Percentiles rank a stretch among this genome's conserved stretches.
These are phyloP conservation scores for Candida sojae DNA, from an alignment of 1,139 yeast species.

Conservation along the genomic window DNA sequence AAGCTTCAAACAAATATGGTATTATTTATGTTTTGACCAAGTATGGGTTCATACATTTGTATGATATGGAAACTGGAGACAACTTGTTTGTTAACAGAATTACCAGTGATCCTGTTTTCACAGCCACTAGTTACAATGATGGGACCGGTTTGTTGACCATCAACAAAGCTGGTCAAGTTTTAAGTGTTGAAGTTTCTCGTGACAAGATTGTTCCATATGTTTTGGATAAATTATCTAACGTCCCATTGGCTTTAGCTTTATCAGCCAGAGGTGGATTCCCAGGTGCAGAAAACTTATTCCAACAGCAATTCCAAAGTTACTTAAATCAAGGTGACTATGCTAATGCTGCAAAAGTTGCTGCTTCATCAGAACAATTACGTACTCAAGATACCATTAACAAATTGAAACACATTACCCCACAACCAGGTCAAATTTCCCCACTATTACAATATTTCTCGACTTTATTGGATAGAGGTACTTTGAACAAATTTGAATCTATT, in stretches of 20 bases:
- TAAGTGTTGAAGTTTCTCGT: slow-evolving; percentile 87
- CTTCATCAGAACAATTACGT: slow-evolving; percentile 90
- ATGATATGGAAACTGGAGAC: slow-evolving; percentile 90
- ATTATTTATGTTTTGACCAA: slow-evolving; percentile 88
- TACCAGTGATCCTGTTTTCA: slow-evolving; percentile 94
- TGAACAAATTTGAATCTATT: slow-evolving; percentile 91
- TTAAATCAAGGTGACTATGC: slow-evolving; percentile 84
- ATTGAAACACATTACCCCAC: slow-evolving; percentile 89
- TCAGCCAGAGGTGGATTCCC: slow-evolving; percentile 96
- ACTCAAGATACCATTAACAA: slow-evolving; percentile 94
- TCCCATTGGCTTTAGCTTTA: slow-evolving; percentile 80
- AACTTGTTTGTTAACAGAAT: slow-evolving; percentile 95
- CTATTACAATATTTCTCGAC: slow-evolving; percentile 91
- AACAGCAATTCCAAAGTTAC: slow-evolving; percentile 87
- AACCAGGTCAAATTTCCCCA: slow-evolving; percentile 95
- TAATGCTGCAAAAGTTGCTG: slow-evolving; percentile 96
- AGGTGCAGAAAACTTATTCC: slow-evolving; percentile 92
- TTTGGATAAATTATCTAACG: slow-evolving; percentile 81
- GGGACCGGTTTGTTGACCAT: slow-evolving; percentile 88
- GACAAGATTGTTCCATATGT: slow-evolving; percentile 89
- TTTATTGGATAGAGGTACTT: slow-evolving; percentile 86
- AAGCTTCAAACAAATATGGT: slow-evolving; percentile 84
- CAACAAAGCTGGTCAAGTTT: slow-evolving; percentile 93
- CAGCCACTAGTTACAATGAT: slow-evolving; percentile 75
- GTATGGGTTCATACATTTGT: slow-evolving; percentile 93